phyloP scores from a whole-genome alignment of 129 eudicot species.

The carrot (Daucus carota) region DH1_v3.0 NC_030382.2:58319001-58319500 shows the following conservation, averaged over 20 bases:
- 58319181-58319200: not conserved
- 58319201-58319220: constrained; percentile 19
- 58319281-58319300: constrained; percentile 31
- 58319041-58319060: constrained; percentile 19
- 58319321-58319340: constrained; percentile 44
- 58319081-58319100: not conserved
- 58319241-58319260: constrained; percentile 78
- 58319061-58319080: constrained; percentile 4
- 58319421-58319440: constrained; percentile 21
- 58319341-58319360: constrained; percentile 26
- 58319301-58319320: constrained; percentile 14
- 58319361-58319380: constrained; percentile 42
- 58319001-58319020: constrained; percentile 7
- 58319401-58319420: not conserved
- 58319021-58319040: constrained; percentile 16
- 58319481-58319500: constrained; percentile 80
- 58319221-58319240: constrained; percentile 66
- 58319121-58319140: not conserved
- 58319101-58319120: constrained; percentile 4
- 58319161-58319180: not conserved
- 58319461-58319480: constrained; percentile 31
- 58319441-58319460: constrained; percentile 28
- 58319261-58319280: constrained; percentile 72
- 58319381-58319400: constrained; percentile 19
- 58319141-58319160: not conserved